These are phyloP conservation scores for Dactylellina sp. DNA, from an alignment of 2,329 filamentous ascomycete genomes.

Conservation along the genomic window DNA sequence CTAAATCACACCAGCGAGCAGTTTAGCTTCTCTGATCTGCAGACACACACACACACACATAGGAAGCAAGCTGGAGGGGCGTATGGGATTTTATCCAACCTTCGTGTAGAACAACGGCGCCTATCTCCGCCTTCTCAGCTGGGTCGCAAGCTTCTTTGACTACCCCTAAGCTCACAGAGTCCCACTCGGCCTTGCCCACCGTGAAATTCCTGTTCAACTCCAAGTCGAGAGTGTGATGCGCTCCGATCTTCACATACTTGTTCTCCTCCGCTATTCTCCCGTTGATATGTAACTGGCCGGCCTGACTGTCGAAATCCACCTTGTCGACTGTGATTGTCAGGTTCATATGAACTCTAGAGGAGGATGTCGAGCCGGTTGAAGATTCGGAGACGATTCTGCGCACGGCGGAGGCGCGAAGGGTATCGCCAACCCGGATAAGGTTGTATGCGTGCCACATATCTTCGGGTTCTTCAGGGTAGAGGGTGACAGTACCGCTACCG, in stretches of 20 bases:
- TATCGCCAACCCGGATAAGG: constrained; percentile 74
- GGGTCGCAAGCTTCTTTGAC: constrained; percentile 82
- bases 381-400: constrained; percentile 74
- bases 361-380: constrained; percentile 72
- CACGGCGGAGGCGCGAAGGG: constrained; percentile 74
- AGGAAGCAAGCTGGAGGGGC: neutral
- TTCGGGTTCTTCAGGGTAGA: constrained; percentile 78
- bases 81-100: constrained; percentile 66
- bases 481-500: constrained; percentile 74
- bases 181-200: constrained; percentile 87
- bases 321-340: constrained; percentile 75
- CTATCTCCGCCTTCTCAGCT: constrained; percentile 82
- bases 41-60: neutral
- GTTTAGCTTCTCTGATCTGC: too few species aligned
- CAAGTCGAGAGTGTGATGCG: constrained; percentile 80
- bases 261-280: constrained; percentile 76
- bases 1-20: too few species aligned
- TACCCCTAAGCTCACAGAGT: constrained; percentile 83
- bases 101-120: constrained; percentile 94
- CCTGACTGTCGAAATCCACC: constrained; percentile 77
- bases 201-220: constrained; percentile 90
- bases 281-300: constrained; percentile 75
- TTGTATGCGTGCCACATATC: constrained; percentile 86
- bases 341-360: constrained; percentile 73
- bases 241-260: constrained; percentile 74